A percentile compares a stretch with the other conserved stretches of the same genome.
These are phyloP conservation scores for Nigrospora oryzae DNA, from an alignment of 2,329 filamentous ascomycete species.

Conservation along the genomic window DNA sequence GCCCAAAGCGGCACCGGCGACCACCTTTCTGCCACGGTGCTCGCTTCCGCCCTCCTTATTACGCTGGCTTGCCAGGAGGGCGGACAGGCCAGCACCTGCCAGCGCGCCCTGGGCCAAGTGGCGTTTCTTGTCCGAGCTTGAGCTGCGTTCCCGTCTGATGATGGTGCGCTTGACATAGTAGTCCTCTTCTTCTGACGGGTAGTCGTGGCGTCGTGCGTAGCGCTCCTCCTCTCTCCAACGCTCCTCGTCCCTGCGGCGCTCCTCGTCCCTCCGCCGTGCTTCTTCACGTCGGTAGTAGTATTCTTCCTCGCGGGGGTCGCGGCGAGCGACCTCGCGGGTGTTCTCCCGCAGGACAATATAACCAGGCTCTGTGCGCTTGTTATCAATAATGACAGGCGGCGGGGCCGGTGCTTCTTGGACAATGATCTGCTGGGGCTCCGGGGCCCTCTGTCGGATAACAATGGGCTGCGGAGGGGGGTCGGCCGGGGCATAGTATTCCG, in stretches of 20 bases:
- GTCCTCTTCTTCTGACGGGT: constrained; percentile 32
- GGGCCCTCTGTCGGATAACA: constrained; percentile 46
- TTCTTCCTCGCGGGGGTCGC: constrained; percentile 35
- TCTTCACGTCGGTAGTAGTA: constrained; percentile 39
- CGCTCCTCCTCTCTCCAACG: constrained; percentile 18
- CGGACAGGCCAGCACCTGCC: constrained; percentile 53
- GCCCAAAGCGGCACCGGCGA: constrained; percentile 54
- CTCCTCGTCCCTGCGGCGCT: constrained; percentile 20
- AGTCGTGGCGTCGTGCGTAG: constrained; percentile 25
- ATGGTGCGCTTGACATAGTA: constrained; percentile 36
- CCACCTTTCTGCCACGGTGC: constrained; percentile 47
- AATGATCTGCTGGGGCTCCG: constrained; percentile 51
- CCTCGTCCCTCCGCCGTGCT: constrained; percentile 3
- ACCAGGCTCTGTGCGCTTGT: constrained; percentile 29
- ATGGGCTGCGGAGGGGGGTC: constrained; percentile 41
- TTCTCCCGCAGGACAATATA: constrained; percentile 36
- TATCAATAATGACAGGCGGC: constrained; percentile 39
- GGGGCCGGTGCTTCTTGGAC: constrained; percentile 48
- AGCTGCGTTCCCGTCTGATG: constrained; percentile 41
- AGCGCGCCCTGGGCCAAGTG: constrained; percentile 57
- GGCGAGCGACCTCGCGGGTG: constrained; percentile 24
- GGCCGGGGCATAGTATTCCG: constrained; percentile 50
- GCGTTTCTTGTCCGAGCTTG: constrained; percentile 44
- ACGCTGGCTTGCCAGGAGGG: constrained; percentile 47
- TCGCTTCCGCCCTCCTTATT: constrained; percentile 40